Conservation (phyloP, 2,329 filamentous ascomycete genomes). For the Fusarium musae region DNA sequence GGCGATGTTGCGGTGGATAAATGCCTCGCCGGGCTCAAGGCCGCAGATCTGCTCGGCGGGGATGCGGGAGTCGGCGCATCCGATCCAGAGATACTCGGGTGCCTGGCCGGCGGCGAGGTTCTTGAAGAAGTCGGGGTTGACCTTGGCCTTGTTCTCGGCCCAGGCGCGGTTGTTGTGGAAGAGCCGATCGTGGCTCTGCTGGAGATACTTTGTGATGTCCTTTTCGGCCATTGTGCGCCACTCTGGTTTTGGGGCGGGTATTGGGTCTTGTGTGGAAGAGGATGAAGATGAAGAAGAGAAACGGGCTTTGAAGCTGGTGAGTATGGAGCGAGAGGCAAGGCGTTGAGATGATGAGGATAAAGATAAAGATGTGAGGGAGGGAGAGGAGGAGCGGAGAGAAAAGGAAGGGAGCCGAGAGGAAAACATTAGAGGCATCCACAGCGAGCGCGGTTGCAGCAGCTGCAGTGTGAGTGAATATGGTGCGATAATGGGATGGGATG, state of each 20-base stretch:
- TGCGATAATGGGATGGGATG: slow-evolving; percentile 19
- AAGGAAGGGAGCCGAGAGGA: slow-evolving; percentile 35
- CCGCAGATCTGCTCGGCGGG: slow-evolving; percentile 90
- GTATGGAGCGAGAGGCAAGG: not conserved
- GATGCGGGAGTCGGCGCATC: slow-evolving; percentile 89
- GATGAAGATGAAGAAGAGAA: slow-evolving; percentile 5
- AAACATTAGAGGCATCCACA: slow-evolving; percentile 41
- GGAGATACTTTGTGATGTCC: slow-evolving; percentile 65
- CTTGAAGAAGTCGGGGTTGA: slow-evolving; percentile 73
- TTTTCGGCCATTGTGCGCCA: slow-evolving; percentile 50
- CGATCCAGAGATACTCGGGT: slow-evolving; percentile 86
- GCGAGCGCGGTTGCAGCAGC: not conserved
- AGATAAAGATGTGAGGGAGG: slow-evolving; percentile 21
- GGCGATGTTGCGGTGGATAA: slow-evolving; percentile 94
- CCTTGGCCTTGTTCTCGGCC: slow-evolving; percentile 67
- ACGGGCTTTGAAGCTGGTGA: slow-evolving; percentile 13
- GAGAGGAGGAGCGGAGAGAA: slow-evolving; percentile 21
- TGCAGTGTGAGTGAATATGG: slow-evolving; percentile 2
- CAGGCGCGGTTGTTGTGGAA: slow-evolving; percentile 76
- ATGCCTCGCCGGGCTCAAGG: slow-evolving; percentile 88
- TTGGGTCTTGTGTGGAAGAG: slow-evolving; percentile 12
- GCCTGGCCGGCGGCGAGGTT: slow-evolving; percentile 72
- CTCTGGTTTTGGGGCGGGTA: slow-evolving; percentile 11
- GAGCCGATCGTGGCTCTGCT: slow-evolving; percentile 72
- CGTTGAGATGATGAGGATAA: slow-evolving; percentile 6